Evolutionary conservation across 2,329 filamentous ascomycete genomes (phyloP), one percentile per base, ranked within the genome.

Genomic region (Cytospora mali): DNA sequence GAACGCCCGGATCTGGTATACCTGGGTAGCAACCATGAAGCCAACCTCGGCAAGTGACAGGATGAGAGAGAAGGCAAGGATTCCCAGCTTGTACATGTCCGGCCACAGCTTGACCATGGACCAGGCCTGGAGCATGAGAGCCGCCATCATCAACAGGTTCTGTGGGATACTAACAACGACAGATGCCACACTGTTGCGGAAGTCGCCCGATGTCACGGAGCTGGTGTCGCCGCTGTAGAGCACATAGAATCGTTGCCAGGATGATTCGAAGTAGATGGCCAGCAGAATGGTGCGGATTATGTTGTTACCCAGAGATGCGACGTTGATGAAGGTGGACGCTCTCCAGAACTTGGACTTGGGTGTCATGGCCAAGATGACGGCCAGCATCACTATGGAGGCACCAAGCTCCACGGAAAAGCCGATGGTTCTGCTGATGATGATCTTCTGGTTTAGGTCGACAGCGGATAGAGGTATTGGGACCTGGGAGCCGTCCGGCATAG

Each of bases 361-460:
- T 0, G 90, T 93, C 73, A 93, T 81, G 62, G 88, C 70, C 13
- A 92, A 75, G 3, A 93, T 77, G 31, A 90, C 79, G 50, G 89
- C 68, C 21, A 93, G 77, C 70, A 92, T 84, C 64, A 89, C 75
- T 62, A 88, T 67, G 53, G 84, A 85, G 27, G 89, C 85, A 31
- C 91, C 91, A 57, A 93, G 80, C 72, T 94, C 90, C 21, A 83
- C 76, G 58, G 84, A 88, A 72, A 88, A 91, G 75, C 87, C 88
- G 78, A 91, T 86, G 71, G 71, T 72, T 28, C 76, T 72, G 68
- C 72, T 75, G 66, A 74, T 64, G 48, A 73, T 71, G 31, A 72
- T 70, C 27, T 69, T 66, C 65, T 73, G 74, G 56, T 72, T 68
- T 27, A 54, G 46, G 66, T 80, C 73, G 53, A 81, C 39, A 1